A percentile compares a stretch with the other conserved stretches of the same genome.
Conservation (phyloP, 2,329 filamentous ascomycete species). For the Alternaria triticina region DNA sequence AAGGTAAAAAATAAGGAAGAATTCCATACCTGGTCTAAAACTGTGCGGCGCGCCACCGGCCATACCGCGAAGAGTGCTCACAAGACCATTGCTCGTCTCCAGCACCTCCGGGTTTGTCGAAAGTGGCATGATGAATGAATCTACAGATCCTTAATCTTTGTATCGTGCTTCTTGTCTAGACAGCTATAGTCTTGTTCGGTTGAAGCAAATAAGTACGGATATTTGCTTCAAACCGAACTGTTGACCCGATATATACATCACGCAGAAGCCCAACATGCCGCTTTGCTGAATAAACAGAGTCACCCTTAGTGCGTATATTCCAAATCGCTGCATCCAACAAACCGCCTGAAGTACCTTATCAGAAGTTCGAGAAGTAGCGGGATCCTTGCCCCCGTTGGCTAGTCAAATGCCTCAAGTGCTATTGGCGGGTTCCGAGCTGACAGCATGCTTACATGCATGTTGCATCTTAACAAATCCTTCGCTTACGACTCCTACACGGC, state of each 20-base stretch:
- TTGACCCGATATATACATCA: neutral
- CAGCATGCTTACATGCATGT: conserved; percentile 30
- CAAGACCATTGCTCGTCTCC: conserved; percentile 38
- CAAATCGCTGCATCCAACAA: neutral
- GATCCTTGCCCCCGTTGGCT: conserved; percentile 1
- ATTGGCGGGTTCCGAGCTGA: conserved; percentile 25
- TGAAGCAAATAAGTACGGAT: no score
- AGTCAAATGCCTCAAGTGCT: conserved; percentile 15
- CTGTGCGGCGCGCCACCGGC: conserved; percentile 26
- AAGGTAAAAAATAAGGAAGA: neutral
- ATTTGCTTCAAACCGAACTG: neutral
- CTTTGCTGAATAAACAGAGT: neutral
- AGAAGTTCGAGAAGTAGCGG: neutral
- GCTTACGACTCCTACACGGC: neutral
- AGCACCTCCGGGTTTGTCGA: conserved; percentile 31
- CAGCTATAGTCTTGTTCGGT: no score
- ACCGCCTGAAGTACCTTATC: neutral
- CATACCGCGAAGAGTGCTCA: conserved; percentile 32
- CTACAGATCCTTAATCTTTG: no score
- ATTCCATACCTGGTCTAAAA: conserved; percentile 39
- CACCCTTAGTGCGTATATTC: neutral
- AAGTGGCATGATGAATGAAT: conserved; percentile 36
- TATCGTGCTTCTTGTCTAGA: no score
- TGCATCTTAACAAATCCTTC: neutral
- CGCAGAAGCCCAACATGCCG: neutral